Percentiles rank a stretch among this genome's conserved stretches.
These are phyloP conservation scores for Chlamydomonas sphaeroides DNA, from an alignment of 139 green algal genomes.

Conservation along the genomic window DNA sequence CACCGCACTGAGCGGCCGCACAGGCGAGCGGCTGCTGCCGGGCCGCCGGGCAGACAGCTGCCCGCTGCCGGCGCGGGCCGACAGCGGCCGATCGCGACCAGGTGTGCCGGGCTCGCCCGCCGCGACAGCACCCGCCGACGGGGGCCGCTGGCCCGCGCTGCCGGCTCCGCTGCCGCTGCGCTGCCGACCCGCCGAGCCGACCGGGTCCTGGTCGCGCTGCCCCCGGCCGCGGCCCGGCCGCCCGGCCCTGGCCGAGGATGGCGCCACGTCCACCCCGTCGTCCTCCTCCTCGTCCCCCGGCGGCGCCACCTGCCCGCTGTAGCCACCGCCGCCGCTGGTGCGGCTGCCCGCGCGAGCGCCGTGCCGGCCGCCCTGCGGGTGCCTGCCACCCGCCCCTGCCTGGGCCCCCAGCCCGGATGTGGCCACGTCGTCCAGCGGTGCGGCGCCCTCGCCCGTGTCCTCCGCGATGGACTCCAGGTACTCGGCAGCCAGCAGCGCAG, in stretches of 20 bases:
- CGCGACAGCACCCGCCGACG: neutral
- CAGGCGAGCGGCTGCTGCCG: neutral
- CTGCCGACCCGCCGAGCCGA: neutral
- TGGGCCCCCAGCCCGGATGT: neutral
- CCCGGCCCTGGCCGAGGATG: too few species aligned
- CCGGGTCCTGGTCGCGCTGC: neutral
- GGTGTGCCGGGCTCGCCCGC: slow-evolving; percentile 7
- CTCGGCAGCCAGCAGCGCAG: neutral
- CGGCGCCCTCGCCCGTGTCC: slow-evolving; percentile 27
- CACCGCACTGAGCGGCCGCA: too few species aligned
- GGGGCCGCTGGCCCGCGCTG: neutral
- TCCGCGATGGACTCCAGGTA: slow-evolving; percentile 20
- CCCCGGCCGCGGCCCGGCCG: too few species aligned
- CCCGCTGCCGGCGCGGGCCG: neutral
- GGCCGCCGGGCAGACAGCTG: too few species aligned
- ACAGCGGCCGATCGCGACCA: neutral
- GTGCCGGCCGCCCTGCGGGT: too few species aligned
- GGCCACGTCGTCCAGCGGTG: slow-evolving; percentile 5
- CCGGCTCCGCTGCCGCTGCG: too few species aligned
- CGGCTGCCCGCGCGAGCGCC: neutral
- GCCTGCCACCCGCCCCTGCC: neutral
- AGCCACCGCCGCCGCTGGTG: neutral
- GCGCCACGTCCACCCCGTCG: slow-evolving; percentile 33
- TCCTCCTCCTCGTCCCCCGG: slow-evolving; percentile 12
- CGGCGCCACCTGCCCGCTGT: too few species aligned